Evolutionary conservation across 2,329 filamentous ascomycete genomes (phyloP), one percentile per base, ranked within the genome.

Genomic region (Furcasterigmium furcatum): DNA sequence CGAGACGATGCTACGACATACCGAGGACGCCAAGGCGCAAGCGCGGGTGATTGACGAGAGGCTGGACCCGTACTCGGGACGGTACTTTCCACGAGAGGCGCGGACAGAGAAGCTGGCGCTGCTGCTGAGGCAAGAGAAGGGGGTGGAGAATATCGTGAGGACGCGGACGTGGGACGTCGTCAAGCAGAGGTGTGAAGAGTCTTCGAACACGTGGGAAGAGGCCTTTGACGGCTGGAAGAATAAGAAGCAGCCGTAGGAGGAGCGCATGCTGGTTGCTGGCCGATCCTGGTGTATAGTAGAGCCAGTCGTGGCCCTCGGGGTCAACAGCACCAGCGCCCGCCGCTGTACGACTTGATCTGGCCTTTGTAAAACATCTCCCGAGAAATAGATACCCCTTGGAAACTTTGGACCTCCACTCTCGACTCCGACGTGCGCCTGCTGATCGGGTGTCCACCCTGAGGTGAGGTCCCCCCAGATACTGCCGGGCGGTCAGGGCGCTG

Each of bases 51-150:
- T 97, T 5, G 82, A 97, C 62, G 94, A 97, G 68, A 75, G 94
- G 46, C 64, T 96, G 47, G 94, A 99, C 70, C 94, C 94, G 2
- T 99, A 99, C 62, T 91, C 87, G 9, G 87, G 76, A 7, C 75
- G 92, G 20, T 95, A 89, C 63, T 92, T 92, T 55, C 84, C 88
- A 0, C 71, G 74, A 43, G 91, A 97, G 67, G 77, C 88, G 13
- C 77, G 91, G 52, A 94, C 91, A 1, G 88, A 96, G 67, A 80
- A 78, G 41, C 64, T 99, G 49, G 91, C 90, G 9, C 76, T 74
- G 35, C 61, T 91, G 43, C 70, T 95, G 47, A 76, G 87, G 55
- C 87, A 88, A 60, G 89, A 95, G 69, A 78, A 82, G 58, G 79
- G 80, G 32, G 81, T 95, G 14, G 89, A 95, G 68, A 77, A 73